Evolutionary conservation across 306 rosid species (phyloP).

Genomic region (Prunus fruticosa): DNA sequence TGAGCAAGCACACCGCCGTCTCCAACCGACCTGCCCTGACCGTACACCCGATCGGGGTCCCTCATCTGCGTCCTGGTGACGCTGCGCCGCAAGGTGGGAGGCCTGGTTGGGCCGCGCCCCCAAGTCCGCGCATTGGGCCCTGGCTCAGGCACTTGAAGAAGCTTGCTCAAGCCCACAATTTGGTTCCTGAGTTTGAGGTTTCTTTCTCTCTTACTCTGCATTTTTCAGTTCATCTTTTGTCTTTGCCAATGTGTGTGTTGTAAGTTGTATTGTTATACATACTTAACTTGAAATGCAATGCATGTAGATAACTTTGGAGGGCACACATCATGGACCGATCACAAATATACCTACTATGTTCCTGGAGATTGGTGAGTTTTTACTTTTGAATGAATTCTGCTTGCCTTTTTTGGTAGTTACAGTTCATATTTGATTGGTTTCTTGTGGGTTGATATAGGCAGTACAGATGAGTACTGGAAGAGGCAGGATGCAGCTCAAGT

Average conservation of each 20-base stretch:
- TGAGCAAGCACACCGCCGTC: slow-evolving; percentile 83
- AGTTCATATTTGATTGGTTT: slow-evolving; percentile 9
- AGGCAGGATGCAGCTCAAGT: slow-evolving; percentile 93
- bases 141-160: slow-evolving; percentile 78
- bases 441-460: slow-evolving; percentile 52
- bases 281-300: background rate
- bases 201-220: background rate
- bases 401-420: slow-evolving; percentile 5
- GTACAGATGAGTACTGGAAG: slow-evolving; percentile 97
- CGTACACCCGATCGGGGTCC: slow-evolving; percentile 89
- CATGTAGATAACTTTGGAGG: slow-evolving; percentile 88
- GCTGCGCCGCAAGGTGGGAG: slow-evolving; percentile 91
- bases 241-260: background rate
- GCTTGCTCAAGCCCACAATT: slow-evolving; percentile 60
- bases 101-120: slow-evolving; percentile 91
- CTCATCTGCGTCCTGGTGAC: slow-evolving; percentile 84
- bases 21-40: slow-evolving; percentile 94
- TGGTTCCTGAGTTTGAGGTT: slow-evolving; percentile 95
- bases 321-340: slow-evolving; percentile 91
- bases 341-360: slow-evolving; percentile 82
- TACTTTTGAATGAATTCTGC: background rate
- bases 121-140: slow-evolving; percentile 81
- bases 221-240: slow-evolving; percentile 2
- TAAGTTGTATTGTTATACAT: background rate
- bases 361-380: slow-evolving; percentile 78